Percentiles rank a stretch among this genome's conserved stretches.
phyloP scores from a whole-genome alignment of 2,329 filamentous ascomycete species.

The Chrysoporthe puriensis region DNA sequence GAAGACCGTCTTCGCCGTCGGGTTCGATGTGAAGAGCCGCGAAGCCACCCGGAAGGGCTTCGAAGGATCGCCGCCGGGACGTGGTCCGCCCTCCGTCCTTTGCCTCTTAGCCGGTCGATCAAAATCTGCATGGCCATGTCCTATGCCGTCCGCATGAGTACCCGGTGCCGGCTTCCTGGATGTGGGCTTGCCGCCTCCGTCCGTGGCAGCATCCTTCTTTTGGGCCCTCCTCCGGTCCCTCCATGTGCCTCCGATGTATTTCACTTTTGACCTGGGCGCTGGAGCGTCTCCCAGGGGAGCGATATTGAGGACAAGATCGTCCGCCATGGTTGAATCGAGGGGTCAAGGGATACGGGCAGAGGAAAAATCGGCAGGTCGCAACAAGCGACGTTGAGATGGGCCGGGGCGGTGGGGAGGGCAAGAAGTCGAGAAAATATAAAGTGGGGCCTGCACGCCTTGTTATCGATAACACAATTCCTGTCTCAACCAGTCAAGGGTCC shows the following conservation, averaged over 20 bases:
- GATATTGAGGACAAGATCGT: conserved; percentile 27
- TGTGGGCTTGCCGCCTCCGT: conserved; percentile 8
- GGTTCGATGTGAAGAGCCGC: conserved; percentile 90
- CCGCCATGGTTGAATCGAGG: conserved; percentile 15
- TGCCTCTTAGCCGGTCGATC: conserved; percentile 36
- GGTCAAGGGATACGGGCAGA: not conserved
- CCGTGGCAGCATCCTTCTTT: conserved; percentile 24
- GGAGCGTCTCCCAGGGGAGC: conserved; percentile 17
- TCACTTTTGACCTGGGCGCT: conserved; percentile 17
- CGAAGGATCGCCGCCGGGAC: conserved; percentile 37
- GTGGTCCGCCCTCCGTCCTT: conserved; percentile 35
- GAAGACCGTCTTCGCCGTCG: conserved; percentile 67
- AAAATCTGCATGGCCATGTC: conserved; percentile 33
- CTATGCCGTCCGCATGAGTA: conserved; percentile 44
- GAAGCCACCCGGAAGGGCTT: conserved; percentile 70
- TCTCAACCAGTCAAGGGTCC: not conserved
- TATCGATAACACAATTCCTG: conserved; percentile 1
- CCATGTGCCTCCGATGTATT: conserved; percentile 27
- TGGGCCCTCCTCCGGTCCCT: conserved; percentile 25
- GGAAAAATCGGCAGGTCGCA: not conserved
- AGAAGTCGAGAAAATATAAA: conserved; percentile 12
- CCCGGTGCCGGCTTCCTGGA: conserved; percentile 10
- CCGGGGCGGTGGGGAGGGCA: not conserved
- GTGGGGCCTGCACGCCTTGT: not conserved
- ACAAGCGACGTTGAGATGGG: not conserved